phyloP scores from a whole-genome alignment of 176 grass and related monocot genomes.

The Thalia dealbata region DNA sequence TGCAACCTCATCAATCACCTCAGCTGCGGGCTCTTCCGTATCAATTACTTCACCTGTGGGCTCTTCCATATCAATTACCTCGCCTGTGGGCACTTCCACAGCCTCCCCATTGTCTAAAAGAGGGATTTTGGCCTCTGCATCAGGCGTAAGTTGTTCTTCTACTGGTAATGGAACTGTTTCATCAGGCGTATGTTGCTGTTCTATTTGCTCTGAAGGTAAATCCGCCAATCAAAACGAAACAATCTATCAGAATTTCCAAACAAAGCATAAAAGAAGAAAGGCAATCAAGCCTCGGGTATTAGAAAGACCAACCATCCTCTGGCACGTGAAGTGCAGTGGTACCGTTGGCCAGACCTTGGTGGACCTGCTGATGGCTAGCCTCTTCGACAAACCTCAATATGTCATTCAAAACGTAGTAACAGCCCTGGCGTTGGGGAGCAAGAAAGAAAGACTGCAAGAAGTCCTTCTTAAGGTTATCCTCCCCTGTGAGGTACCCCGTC shows the following conservation, averaged over 20 bases:
- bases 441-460: constrained; percentile 98
- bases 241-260: neutral
- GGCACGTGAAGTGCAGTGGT: neutral
- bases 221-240: constrained; percentile 1
- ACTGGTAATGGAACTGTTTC: neutral
- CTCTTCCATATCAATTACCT: constrained; percentile 52
- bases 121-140: constrained; percentile 48
- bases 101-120: constrained; percentile 38
- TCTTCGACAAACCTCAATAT: constrained; percentile 55
- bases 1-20: constrained; percentile 54
- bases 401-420: constrained; percentile 84
- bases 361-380: constrained; percentile 16
- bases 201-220: constrained; percentile 18
- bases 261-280: neutral
- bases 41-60: constrained; percentile 47
- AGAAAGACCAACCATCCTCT: constrained; percentile 30
- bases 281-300: neutral
- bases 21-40: constrained; percentile 36
- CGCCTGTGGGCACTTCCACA: constrained; percentile 38
- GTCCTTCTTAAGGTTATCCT: constrained; percentile 34
- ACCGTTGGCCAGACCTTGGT: constrained; percentile 42
- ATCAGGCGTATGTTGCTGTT: constrained; percentile 19
- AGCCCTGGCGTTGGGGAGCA: constrained; percentile 87
- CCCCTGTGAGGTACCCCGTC: constrained; percentile 64
- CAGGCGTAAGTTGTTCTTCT: constrained; percentile 27